Base-by-base conservation (phyloP, 441 rosid genomes). In the Raphanus hybrid region DNA sequence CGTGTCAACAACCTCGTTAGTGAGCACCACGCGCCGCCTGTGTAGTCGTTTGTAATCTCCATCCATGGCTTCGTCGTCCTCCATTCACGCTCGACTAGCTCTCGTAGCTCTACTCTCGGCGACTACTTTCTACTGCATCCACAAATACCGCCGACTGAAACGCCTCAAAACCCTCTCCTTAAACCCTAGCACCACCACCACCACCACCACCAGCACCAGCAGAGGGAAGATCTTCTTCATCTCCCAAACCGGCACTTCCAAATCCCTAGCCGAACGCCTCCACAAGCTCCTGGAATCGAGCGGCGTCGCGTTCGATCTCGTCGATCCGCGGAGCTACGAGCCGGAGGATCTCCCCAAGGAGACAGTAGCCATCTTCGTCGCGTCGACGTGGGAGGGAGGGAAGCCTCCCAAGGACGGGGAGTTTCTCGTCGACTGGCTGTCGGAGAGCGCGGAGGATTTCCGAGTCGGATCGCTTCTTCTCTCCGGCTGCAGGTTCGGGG, bases 321-420 rank as follows among this genome's bases (percentile, higher is more conserved):
- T 90, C 65, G 94, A 95, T 76, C 84, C 90, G 62, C 83, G 80
- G 64, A 76, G 67, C 85, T 95, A 95, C 82, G 96, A 93, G 81
- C 98, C 99, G 16, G 97, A 95, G 75, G 99, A 91, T 75, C 83
- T 95, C 37, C 84, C 89, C 2, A 88, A 85, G 60, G 98, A 95
- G 78, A 74, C 78, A 10, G 37, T 87, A 2, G 78, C 92, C n/a
- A 20, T 95, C 60, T 80, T 91, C 66, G 50, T 95, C 35, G 93
- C 97, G 18, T 93, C 96, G 64, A 90, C 96, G 2, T 95, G 98
- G 98, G 94, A 90, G 2, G 91, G 84, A 16, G 97, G 99, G 16
- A 89, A 86, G 23, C 89, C 96, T 10, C 95, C 98, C 27, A 20
- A 78, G 34, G 82, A 82, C 55, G 89, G 89, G 11, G 81, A 77